phyloP scores from a whole-genome alignment of 2,329 filamentous ascomycete species.

The Xylariomycetidae sp. region DNA sequence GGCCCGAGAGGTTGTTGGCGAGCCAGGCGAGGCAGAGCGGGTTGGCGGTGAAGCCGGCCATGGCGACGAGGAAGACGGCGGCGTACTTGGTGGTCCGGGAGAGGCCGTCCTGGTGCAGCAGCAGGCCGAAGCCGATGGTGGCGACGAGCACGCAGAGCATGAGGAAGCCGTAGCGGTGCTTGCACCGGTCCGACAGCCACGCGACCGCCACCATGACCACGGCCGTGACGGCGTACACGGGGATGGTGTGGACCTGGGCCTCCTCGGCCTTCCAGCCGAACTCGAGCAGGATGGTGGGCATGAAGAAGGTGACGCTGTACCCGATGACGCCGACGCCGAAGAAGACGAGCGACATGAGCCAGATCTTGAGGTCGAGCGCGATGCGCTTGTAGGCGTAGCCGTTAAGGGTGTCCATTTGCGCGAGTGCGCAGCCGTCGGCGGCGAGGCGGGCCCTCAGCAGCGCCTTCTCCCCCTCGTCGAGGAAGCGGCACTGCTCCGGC shows the following conservation, averaged over 20 bases:
- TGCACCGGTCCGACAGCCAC: slow-evolving; percentile 28
- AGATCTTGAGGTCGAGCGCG: slow-evolving; percentile 35
- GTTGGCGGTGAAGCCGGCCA: slow-evolving; percentile 29
- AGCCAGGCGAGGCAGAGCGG: slow-evolving; percentile 42
- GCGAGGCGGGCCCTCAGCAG: slow-evolving; percentile 28
- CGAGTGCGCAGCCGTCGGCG: slow-evolving; percentile 20
- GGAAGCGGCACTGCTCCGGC: slow-evolving; percentile 42
- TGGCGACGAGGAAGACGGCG: slow-evolving; percentile 31
- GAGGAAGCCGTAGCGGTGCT: slow-evolving; percentile 32
- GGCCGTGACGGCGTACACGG: slow-evolving; percentile 30
- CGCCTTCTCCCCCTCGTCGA: slow-evolving; percentile 35
- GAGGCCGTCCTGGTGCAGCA: slow-evolving; percentile 24
- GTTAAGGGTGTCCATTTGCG: slow-evolving; percentile 28
- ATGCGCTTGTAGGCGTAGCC: slow-evolving; percentile 24
- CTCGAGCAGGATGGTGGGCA: slow-evolving; percentile 37
- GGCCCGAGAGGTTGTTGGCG: slow-evolving; percentile 47
- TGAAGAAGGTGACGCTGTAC: slow-evolving; percentile 33
- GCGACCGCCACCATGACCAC: slow-evolving; percentile 27
- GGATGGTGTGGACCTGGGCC: slow-evolving; percentile 34
- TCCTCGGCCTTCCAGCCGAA: slow-evolving; percentile 32
- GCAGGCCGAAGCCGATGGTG: slow-evolving; percentile 29
- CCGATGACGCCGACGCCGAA: slow-evolving; percentile 27
- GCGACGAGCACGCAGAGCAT: slow-evolving; percentile 22
- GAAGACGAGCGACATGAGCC: slow-evolving; percentile 30
- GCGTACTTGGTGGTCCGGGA: slow-evolving; percentile 28